Conservation (phyloP, 805 yeast species). For the Spathaspora sp. region DNA sequence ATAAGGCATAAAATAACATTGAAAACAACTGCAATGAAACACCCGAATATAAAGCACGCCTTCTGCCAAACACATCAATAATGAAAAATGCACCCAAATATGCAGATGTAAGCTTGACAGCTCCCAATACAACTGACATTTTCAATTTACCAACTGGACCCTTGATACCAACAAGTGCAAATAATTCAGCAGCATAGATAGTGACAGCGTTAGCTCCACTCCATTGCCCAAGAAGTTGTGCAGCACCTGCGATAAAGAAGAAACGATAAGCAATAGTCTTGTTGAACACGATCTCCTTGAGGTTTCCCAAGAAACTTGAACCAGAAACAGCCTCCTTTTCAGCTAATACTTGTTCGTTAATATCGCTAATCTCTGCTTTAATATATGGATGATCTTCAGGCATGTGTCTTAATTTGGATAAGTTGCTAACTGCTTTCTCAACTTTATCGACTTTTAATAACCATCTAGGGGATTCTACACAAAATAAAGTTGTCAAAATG, state of each 20-base stretch:
- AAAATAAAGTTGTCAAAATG: constrained; percentile 35
- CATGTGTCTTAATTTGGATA: constrained; percentile 41
- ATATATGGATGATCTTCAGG: constrained; percentile 46
- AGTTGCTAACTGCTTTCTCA: constrained; percentile 33
- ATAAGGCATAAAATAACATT: constrained; percentile 45
- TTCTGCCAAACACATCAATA: constrained; percentile 50
- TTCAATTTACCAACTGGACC: constrained; percentile 34
- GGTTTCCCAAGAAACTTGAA: constrained; percentile 15
- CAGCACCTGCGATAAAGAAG: constrained; percentile 33
- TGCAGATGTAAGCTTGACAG: constrained; percentile 47
- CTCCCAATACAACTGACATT: constrained; percentile 49
- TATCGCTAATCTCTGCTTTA: constrained; percentile 44
- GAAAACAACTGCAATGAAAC: constrained; percentile 39
- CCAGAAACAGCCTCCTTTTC: constrained; percentile 18
- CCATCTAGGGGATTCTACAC: constrained; percentile 50
- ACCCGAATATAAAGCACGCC: constrained; percentile 46
- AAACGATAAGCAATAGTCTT: constrained; percentile 42
- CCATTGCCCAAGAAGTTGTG: constrained; percentile 53
- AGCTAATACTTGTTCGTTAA: constrained; percentile 39
- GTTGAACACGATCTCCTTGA: constrained; percentile 26
- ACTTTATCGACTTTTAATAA: constrained; percentile 34
- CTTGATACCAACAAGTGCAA: constrained; percentile 41
- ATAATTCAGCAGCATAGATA: constrained; percentile 50
- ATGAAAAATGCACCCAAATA: constrained; percentile 47
- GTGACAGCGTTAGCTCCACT: constrained; percentile 53